Evolutionary conservation across 495 filamentous ascomycete species (phyloP), one percentile per base, ranked within the genome.

Genomic region (Penicillium ucsense): DNA sequence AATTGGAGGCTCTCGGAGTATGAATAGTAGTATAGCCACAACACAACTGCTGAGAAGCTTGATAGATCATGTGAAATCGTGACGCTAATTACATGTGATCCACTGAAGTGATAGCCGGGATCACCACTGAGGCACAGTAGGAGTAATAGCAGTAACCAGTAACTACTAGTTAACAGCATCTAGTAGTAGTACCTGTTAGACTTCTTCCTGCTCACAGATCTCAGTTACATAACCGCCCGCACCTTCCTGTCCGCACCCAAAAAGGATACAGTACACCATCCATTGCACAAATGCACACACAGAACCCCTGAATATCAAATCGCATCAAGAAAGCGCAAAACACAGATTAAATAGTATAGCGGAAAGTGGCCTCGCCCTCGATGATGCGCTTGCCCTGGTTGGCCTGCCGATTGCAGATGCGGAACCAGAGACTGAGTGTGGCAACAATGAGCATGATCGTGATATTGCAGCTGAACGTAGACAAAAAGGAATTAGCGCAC

Each of bases 371-470:
- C 20, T 57, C 52, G 9, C 55, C 64, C 44, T 67, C 67, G 55
- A 71, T 69, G 4, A 67, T 51, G 36, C 57, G 57, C 51, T 68
- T 50, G 11, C 70, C 70, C 41, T 47, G 53, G 20, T 63, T 62
- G 3, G 68, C 68, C 48, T 66, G 60, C 46, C 49, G 55, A 51
- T 73, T 73, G 37, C 56, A 59, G 37, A 40, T 39, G 32, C 55
- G 40, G 51, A 74, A 72, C 56, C 65, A 67, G 34, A 64, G 1
- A 43, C 58, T 67, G 50, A 71, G 38, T 0, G 37, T 38, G 6
- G 46, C 27, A 0, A 68, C 66, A 41, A 67, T 49, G 3, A 76
- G 4, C 35, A 79, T 52, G 29, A 75, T 65, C 33, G 77, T 43
- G 29, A 58, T 59, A 51, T 72, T 72, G 41, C 68, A 71, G 5